These are phyloP conservation scores for Lignosus rhinocerotis DNA, from an alignment of 1,284 basidiomycete genomes.

Conservation along the genomic window DNA sequence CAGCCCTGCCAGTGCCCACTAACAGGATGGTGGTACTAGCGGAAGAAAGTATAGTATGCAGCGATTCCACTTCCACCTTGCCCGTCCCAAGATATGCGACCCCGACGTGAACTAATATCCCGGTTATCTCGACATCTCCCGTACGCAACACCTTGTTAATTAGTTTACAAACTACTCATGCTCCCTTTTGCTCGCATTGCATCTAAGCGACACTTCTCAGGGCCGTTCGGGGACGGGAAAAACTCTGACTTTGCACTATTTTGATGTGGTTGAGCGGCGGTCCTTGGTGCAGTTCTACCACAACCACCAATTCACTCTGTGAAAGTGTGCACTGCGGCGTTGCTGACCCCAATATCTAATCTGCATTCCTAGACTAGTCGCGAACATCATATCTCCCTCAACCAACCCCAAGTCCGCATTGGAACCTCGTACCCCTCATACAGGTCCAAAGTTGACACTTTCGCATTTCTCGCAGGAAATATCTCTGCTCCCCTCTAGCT, in stretches of 20 bases:
- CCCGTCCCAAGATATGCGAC: constrained; percentile 78
- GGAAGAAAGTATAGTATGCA: neutral
- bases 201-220: constrained; percentile 36
- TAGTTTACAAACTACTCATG: constrained; percentile 46
- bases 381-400: constrained; percentile 73
- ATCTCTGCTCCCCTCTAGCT: constrained; percentile 90
- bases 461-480: constrained; percentile 76
- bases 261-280: constrained; percentile 91
- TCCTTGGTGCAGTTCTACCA: constrained; percentile 76
- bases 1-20: neutral
- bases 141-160: constrained; percentile 87
- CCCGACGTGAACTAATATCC: constrained; percentile 83
- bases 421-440: constrained; percentile 86
- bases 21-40: neutral
- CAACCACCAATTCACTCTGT: constrained; percentile 76
- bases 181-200: no score
- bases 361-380: constrained; percentile 41
- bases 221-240: constrained; percentile 82
- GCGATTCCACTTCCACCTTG: constrained; percentile 44
- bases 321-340: constrained; percentile 88
- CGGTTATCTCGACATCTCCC: constrained; percentile 87
- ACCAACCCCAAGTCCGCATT: constrained; percentile 83
- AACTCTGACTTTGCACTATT: constrained; percentile 77
- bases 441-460: constrained; percentile 69
- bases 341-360: constrained; percentile 65